Evolutionary conservation across 805 yeast genomes (phyloP).

Genomic region (Dipodascopsis tothii): DNA sequence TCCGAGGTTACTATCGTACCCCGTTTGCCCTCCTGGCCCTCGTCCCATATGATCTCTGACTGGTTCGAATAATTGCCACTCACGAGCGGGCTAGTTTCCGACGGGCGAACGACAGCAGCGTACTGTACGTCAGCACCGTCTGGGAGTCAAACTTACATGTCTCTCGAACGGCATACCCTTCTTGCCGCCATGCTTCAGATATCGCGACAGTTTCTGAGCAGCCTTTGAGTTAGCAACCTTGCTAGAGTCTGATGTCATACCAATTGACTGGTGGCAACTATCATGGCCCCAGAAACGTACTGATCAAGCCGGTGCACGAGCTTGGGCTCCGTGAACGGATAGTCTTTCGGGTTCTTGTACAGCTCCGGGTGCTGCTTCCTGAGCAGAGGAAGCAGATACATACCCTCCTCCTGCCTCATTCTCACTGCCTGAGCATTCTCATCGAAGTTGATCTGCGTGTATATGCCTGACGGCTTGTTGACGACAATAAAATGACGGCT

Average conservation of each 20-base stretch:
- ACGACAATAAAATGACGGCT: slow-evolving; percentile 9
- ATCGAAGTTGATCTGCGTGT: slow-evolving; percentile 2
- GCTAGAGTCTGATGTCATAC: neutral
- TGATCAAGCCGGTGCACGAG: slow-evolving; percentile 19
- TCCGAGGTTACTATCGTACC: too few species aligned
- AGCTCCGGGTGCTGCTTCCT: slow-evolving; percentile 5
- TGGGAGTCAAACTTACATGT: slow-evolving; percentile 4
- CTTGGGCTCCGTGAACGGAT: slow-evolving; percentile 17
- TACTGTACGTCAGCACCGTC: slow-evolving; percentile 2
- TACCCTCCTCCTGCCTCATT: neutral
- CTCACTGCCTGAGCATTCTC: neutral
- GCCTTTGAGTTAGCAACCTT: slow-evolving; percentile 9
- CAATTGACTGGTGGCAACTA: slow-evolving; percentile 9
- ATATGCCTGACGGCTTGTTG: slow-evolving; percentile 11
- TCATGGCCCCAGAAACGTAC: slow-evolving; percentile 22
- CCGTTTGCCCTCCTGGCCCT: neutral
- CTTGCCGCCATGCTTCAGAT: slow-evolving; percentile 10
- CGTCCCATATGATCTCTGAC: neutral
- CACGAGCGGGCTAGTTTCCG: slow-evolving; percentile 3
- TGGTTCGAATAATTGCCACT: too few species aligned
- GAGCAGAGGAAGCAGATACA: slow-evolving; percentile 5
- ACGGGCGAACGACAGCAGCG: slow-evolving; percentile 5
- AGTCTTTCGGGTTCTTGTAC: neutral
- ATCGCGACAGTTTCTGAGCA: slow-evolving; percentile 7
- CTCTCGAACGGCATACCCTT: slow-evolving; percentile 20